Conservation (phyloP, 2,329 filamentous ascomycete species). For the Zopfia rhizophila region DNA sequence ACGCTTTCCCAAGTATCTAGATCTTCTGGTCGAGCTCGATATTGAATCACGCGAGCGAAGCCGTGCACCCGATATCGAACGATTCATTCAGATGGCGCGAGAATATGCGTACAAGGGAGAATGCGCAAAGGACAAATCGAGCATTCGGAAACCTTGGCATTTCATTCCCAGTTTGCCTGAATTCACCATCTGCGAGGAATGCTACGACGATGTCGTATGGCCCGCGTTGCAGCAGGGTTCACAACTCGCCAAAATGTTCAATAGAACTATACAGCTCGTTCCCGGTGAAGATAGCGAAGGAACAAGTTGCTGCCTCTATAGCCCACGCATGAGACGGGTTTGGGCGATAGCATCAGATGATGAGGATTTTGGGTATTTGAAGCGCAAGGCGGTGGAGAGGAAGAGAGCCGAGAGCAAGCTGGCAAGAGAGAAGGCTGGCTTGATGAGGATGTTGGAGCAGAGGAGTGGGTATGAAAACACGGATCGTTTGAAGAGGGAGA, state of each 20-base stretch:
- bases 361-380: constrained; percentile 74
- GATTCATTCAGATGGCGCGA: constrained; percentile 72
- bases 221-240: constrained; percentile 68
- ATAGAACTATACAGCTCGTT: constrained; percentile 67
- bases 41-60: constrained; percentile 49
- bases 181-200: constrained; percentile 87
- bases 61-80: constrained; percentile 64
- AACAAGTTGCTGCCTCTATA: constrained; percentile 81
- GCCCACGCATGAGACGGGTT: constrained; percentile 77
- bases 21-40: constrained; percentile 65
- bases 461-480: constrained; percentile 21
- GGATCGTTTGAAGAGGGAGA: constrained; percentile 36
- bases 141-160: constrained; percentile 77
- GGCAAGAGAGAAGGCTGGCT: constrained; percentile 51
- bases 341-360: constrained; percentile 74
- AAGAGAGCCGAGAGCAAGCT: constrained; percentile 49
- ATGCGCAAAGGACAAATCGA: constrained; percentile 72
- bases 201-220: constrained; percentile 82
- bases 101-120: constrained; percentile 58
- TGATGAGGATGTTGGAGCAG: constrained; percentile 35
- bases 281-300: constrained; percentile 58
- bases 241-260: constrained; percentile 49
- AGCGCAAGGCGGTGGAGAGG: constrained; percentile 67
- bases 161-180: constrained; percentile 78
- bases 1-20: constrained; percentile 67